Percentiles rank a stretch among this genome's conserved stretches.
These are phyloP conservation scores for Moniliophthora roreri DNA, from an alignment of 1,284 basidiomycete species.

Conservation along the genomic window DNA sequence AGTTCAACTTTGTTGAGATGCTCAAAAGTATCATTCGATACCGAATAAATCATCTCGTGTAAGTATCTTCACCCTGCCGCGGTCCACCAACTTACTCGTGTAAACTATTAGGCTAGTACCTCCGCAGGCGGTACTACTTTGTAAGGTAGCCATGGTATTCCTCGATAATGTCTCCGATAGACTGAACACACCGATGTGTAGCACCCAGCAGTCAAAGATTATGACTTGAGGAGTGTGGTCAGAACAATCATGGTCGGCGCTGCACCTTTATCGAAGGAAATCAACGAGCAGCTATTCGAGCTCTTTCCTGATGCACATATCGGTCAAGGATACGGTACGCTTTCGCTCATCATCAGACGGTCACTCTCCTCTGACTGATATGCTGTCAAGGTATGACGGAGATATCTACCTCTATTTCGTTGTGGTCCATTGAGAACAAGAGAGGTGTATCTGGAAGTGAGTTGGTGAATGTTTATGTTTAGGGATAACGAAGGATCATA, in stretches of 20 bases:
- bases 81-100: too few relatives aligned
- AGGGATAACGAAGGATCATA: too few relatives aligned
- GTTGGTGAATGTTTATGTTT: too few relatives aligned
- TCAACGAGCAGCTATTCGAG: conserved; percentile 44
- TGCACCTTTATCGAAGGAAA: conserved; percentile 59
- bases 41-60: conserved; percentile 51
- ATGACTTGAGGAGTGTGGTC: conserved; percentile 49
- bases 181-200: neutral
- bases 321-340: conserved; percentile 52
- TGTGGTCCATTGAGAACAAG: conserved; percentile 23
- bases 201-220: conserved; percentile 21
- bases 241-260: conserved; percentile 46
- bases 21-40: conserved; percentile 54
- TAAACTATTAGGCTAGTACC: conserved; percentile 4
- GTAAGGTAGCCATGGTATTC: conserved; percentile 8
- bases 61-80: too few relatives aligned
- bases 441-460: conserved; percentile 36
- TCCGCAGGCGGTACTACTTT: conserved; percentile 17
- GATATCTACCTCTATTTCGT: neutral
- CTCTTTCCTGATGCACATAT: conserved; percentile 47
- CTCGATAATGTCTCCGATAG: neutral
- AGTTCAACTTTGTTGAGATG: conserved; percentile 54
- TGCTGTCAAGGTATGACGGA: conserved; percentile 38
- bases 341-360: too few relatives aligned
- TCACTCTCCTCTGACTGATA: neutral